Base-by-base conservation (phyloP, 371 early-diverging fungal genomes). In the Mortierella sp. region DNA sequence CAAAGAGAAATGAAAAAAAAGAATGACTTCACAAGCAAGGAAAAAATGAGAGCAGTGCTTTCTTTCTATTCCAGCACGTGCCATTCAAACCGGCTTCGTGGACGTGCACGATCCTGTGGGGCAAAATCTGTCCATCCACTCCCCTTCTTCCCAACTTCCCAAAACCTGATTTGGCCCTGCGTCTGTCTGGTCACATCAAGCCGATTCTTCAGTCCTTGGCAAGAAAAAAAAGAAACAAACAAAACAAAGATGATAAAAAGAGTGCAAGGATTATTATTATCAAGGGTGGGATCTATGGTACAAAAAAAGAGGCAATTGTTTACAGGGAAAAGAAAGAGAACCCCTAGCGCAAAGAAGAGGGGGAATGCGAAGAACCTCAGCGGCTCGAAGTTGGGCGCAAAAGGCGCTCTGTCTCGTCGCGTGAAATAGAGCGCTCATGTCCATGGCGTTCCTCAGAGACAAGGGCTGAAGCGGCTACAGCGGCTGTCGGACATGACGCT, bases 391-490 rank as follows among this genome's bases (percentile, higher is more conserved):
- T 68, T 5, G 68, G 68, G 11, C 24, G 24, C 68, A 68, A 68
- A 21, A 68, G 68, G 3, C 24, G 72, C 51, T 29, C 72, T 51
- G 54, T 35, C 35, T 49, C 72, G 7, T 35, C 72, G 27, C 7
- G 18, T 35, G 32, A 54, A 24, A 32, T 72, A 14, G 72, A 54
- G 18, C 54, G 35, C 32, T 72, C 72, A 49, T 46, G 46, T 3
- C 78, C 72, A 49, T 27, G 46, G 2, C 74, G 65, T 18, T 78
- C 78, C 12, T 74, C 78, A 16, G 78, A 60, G 21, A 44, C 63
- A 63, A 78, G 43, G n/a, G 70, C 70, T 14, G 78, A 73, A 6
- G 78, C 78, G 6, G 78, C 78, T 18, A 78, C 74, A n/a, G 78
- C 74, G 11, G 74, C 78, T 12, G 78, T 65, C 12, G 78, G 51